These are phyloP conservation scores for Arthrobotrys megalospora DNA, from an alignment of 2,329 filamentous ascomycete genomes.

Conservation along the genomic window DNA sequence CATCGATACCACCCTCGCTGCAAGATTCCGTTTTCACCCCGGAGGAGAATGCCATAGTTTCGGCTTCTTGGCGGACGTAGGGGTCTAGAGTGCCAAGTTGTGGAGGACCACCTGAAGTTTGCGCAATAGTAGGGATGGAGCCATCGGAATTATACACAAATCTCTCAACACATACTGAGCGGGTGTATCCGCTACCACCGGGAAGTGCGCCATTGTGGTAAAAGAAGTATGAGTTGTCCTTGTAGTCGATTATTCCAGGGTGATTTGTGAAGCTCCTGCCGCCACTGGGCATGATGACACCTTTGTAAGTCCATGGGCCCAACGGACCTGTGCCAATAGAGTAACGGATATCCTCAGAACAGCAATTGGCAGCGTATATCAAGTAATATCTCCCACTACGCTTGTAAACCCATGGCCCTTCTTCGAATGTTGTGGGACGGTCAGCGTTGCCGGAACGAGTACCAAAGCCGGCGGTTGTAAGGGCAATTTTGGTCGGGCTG, in stretches of 20 bases:
- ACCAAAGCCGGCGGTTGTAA: slow-evolving; percentile 61
- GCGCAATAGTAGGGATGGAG: slow-evolving; percentile 64
- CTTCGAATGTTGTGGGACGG: slow-evolving; percentile 64
- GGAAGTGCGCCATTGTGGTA: slow-evolving; percentile 66
- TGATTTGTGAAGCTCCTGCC: slow-evolving; percentile 66
- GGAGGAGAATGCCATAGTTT: slow-evolving; percentile 65
- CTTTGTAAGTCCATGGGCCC: slow-evolving; percentile 66
- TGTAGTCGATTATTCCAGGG: slow-evolving; percentile 65
- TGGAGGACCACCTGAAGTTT: slow-evolving; percentile 64
- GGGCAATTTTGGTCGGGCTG: slow-evolving; percentile 61
- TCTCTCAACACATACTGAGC: slow-evolving; percentile 65
- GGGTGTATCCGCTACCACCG: slow-evolving; percentile 64
- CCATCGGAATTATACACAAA: slow-evolving; percentile 65
- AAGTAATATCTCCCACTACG: slow-evolving; percentile 65
- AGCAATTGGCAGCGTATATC: slow-evolving; percentile 65
- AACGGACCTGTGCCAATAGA: slow-evolving; percentile 64
- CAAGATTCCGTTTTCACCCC: slow-evolving; percentile 63
- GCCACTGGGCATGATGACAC: slow-evolving; percentile 65
- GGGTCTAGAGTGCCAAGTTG: slow-evolving; percentile 65
- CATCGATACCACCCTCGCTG: slow-evolving; percentile 64
- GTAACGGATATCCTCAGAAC: slow-evolving; percentile 66
- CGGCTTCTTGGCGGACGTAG: slow-evolving; percentile 64
- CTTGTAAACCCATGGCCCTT: slow-evolving; percentile 66
- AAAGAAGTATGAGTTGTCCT: slow-evolving; percentile 65
- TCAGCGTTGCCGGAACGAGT: slow-evolving; percentile 54